Evolutionary conservation across 495 filamentous ascomycete species (phyloP).

Genomic region (Pyrenopolyporus hunteri): DNA sequence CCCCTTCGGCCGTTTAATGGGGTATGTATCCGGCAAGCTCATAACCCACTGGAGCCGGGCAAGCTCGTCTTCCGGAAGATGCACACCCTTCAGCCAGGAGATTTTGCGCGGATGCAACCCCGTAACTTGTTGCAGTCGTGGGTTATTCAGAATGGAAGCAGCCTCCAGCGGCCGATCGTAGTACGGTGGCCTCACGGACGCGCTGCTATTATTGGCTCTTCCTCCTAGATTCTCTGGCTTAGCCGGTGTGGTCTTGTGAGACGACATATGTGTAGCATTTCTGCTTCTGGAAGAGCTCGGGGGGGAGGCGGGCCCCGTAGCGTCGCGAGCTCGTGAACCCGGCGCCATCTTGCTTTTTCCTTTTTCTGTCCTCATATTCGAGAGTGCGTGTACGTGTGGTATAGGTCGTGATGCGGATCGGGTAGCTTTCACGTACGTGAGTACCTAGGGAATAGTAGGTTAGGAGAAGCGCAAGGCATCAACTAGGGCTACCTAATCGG

Average conservation of each 20-base stretch:
- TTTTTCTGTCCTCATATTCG: conserved; percentile 2
- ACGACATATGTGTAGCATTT: not conserved
- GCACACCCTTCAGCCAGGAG: conserved; percentile 13
- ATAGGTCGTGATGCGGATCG: not conserved
- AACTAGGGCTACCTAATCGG: too few species aligned
- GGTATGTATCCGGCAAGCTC: conserved; percentile 24
- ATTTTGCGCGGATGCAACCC: conserved; percentile 27
- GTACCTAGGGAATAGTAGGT: too few species aligned
- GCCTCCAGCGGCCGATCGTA: conserved; percentile 17
- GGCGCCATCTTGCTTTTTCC: not conserved
- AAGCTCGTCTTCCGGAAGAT: conserved; percentile 16
- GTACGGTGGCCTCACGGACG: not conserved
- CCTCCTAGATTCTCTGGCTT: not conserved
- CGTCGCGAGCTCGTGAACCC: not conserved
- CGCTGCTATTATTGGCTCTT: not conserved
- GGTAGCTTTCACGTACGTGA: not conserved
- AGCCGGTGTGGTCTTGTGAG: not conserved
- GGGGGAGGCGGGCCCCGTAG: not conserved
- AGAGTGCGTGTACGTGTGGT: not conserved
- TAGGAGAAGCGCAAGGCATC: too few species aligned
- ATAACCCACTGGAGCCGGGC: conserved; percentile 24
- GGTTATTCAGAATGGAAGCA: conserved; percentile 22
- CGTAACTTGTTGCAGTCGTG: conserved; percentile 34
- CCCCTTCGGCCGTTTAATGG: conserved; percentile 28
- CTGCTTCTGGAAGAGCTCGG: not conserved